Base-by-base conservation (phyloP, 2,329 filamentous ascomycete species). In the Fusarium acutatum region DNA sequence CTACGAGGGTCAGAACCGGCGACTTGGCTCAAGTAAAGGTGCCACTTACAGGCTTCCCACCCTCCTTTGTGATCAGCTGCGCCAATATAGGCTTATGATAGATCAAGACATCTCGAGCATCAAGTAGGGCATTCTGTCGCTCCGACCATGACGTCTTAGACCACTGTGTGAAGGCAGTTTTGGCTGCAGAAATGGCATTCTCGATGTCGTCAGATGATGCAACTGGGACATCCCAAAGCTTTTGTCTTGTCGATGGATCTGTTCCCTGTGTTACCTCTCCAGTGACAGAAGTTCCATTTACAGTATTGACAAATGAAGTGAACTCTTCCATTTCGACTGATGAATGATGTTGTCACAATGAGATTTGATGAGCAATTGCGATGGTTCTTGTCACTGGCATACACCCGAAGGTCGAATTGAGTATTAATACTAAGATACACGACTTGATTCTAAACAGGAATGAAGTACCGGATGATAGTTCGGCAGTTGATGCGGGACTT, bases 151-250 rank as follows among this genome's bases (percentile, higher is more conserved):
- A 9, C 4, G 60, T 58, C 13, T 43, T 37, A 7, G 64, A 64
- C 64, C 64, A 67, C 3, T 24, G 37, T 22, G 18, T 8, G 18
- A 57, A 67, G 2, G 64, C 64, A 6, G 4, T 11, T 38, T 34
- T 40, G 10, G 63, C 64, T 7, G 52, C 32, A 10, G 41, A 59
- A 30, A 64, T 15, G 22, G 64, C 60, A 3, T 37, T 30, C 18
- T 64, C 60, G 2, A 64, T 35, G 18, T 67, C 60, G 3, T 57
- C 41, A 0, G 30, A 24, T 1, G 64, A 64, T 24, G 64, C 64
- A 8, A 67, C 41, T 20, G 64, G 60, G 17, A 67, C 43, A 24
- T 64, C 40, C 64, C 64, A 67, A 5, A 67, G 50, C 6, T 53
- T 53, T 41, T 64, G 28, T 17, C 28, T 63, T 2, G 59, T 66